These are phyloP conservation scores for Begonia fuchsioides DNA, from an alignment of 306 rosid genomes.

Conservation along the genomic window DNA sequence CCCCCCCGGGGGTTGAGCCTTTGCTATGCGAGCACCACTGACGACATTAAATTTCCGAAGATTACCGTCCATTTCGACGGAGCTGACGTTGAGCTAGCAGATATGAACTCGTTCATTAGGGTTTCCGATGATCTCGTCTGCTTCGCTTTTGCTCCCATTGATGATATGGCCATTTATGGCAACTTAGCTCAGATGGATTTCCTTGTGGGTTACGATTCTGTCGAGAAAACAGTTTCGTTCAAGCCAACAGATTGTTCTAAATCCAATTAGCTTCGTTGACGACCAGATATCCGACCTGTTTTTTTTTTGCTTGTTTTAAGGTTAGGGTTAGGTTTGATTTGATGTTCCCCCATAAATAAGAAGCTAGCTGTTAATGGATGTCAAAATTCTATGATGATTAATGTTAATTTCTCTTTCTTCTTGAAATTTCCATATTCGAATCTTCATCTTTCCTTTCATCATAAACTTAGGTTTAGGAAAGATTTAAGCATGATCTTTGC, in stretches of 20 bases:
- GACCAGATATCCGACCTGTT: no score
- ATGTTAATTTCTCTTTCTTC: no score
- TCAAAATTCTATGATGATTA: no score
- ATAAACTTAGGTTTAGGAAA: no score
- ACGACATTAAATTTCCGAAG: neutral
- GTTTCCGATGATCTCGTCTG: conserved; percentile 14
- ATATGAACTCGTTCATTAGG: conserved; percentile 14
- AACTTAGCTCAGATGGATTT: conserved; percentile 35
- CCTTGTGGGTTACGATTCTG: conserved; percentile 39
- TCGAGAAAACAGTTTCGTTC: conserved; percentile 19
- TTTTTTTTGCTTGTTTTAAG: no score
- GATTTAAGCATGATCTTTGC: no score
- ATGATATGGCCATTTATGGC: conserved; percentile 14
- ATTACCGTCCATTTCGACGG: conserved; percentile 12
- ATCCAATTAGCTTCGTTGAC: no score
- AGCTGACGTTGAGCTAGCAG: neutral
- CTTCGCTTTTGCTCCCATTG: conserved; percentile 13
- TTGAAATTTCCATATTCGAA: no score
- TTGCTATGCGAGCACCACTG: conserved; percentile 2
- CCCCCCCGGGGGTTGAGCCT: neutral
- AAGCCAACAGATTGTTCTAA: conserved; percentile 22
- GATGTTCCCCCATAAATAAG: no score
- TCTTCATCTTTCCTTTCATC: no score
- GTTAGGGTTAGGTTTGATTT: no score
- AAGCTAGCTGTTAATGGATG: no score